Conservation (phyloP, 805 yeast species). For the Wickerhamiella galacta region DNA sequence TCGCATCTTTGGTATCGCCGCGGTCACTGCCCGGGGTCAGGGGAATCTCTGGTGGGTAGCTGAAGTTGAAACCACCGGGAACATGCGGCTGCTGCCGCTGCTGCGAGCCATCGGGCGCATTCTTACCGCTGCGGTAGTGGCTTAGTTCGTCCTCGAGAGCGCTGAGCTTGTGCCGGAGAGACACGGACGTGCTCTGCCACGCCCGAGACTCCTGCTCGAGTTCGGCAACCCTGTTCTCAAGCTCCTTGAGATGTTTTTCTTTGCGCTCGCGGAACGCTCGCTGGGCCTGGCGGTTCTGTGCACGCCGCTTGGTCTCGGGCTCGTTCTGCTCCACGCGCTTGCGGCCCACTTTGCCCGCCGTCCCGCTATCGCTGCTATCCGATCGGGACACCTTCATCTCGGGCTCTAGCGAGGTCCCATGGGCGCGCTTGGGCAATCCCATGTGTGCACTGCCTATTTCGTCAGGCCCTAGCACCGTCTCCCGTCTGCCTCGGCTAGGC, state of each 20-base stretch:
- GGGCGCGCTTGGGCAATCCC: too few relatives aligned
- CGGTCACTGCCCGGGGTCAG: conserved; percentile 5
- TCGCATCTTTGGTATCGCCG: too few relatives aligned
- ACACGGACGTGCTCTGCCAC: conserved; percentile 54
- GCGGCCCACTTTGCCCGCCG: conserved; percentile 2
- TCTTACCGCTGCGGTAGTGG: conserved; percentile 36
- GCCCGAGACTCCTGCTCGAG: conserved; percentile 58
- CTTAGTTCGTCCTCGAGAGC: conserved; percentile 55
- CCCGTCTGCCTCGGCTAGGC: too few relatives aligned
- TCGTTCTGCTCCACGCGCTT: conserved; percentile 64
- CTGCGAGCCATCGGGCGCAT: too few relatives aligned
- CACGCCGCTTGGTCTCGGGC: conserved; percentile 79
- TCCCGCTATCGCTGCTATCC: too few relatives aligned
- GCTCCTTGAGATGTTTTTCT: conserved; percentile 68
- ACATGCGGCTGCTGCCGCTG: too few relatives aligned
- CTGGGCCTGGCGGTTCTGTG: conserved; percentile 97
- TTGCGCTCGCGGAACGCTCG: conserved; percentile 91
- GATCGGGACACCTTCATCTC: too few relatives aligned
- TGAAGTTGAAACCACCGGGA: not conserved
- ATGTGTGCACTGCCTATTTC: too few relatives aligned
- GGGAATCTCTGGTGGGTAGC: not conserved
- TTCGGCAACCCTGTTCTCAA: conserved; percentile 58
- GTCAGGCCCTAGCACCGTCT: too few relatives aligned
- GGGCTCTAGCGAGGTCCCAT: too few relatives aligned
- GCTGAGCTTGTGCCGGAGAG: conserved; percentile 59